Conservation (phyloP, 148 eudicot genomes). For the Chenopodium album region DNA sequence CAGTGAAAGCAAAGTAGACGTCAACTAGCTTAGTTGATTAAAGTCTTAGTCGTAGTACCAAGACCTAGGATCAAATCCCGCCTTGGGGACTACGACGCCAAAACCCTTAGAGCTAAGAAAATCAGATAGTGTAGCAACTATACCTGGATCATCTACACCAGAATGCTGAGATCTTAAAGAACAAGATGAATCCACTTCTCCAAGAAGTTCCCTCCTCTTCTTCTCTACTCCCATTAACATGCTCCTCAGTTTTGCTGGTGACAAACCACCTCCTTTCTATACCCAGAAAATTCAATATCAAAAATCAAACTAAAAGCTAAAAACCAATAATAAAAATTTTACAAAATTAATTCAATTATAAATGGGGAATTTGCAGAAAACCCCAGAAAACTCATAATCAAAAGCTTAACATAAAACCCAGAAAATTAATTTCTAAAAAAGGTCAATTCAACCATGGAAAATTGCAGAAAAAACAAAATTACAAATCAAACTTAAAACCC, state of each 20-base stretch:
- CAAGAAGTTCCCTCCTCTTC: slow-evolving; percentile 42
- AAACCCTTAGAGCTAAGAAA: neutral
- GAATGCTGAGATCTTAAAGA: slow-evolving; percentile 34
- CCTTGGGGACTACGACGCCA: neutral
- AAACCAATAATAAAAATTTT: too few relatives aligned
- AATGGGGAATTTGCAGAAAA: neutral
- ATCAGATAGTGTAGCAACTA: neutral
- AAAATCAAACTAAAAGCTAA: neutral
- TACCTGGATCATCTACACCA: slow-evolving; percentile 34
- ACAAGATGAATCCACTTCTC: slow-evolving; percentile 39
- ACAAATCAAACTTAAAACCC: neutral
- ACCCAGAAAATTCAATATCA: neutral
- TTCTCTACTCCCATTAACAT: slow-evolving; percentile 53
- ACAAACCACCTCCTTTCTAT: slow-evolving; percentile 35
- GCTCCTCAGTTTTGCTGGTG: slow-evolving; percentile 51
- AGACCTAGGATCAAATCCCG: neutral
- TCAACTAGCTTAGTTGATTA: too few relatives aligned
- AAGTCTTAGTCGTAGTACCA: neutral
- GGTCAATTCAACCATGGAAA: neutral
- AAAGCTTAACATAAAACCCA: neutral
- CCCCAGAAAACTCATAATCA: neutral
- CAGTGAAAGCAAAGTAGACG: too few relatives aligned
- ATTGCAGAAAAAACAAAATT: neutral
- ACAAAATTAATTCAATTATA: neutral
- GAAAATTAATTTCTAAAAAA: neutral